Evolutionary conservation across 805 yeast species (phyloP).

Genomic region (Myxozyma geophila): DNA sequence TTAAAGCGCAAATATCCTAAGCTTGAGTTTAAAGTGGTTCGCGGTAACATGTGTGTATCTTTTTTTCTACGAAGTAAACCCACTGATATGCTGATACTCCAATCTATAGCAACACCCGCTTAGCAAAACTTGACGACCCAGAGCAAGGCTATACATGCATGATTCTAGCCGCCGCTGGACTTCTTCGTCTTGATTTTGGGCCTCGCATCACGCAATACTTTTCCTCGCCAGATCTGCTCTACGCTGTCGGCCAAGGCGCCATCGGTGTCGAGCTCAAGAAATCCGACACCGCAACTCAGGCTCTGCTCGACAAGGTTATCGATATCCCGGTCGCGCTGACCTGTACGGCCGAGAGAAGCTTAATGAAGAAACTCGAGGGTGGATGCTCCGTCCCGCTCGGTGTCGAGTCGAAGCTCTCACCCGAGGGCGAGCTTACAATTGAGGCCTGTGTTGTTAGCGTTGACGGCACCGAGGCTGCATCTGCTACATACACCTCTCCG

Average conservation of each 20-base stretch:
- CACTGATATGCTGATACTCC: background rate
- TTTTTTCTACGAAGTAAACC: background rate
- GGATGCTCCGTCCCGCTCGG: conserved; percentile 99
- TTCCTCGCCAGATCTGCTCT: conserved; percentile 79
- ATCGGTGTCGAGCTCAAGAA: conserved; percentile 86
- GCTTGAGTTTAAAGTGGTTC: conserved; percentile 76
- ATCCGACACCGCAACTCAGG: conserved; percentile 62
- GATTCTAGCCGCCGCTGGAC: conserved; percentile 91
- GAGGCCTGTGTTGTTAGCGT: conserved; percentile 70
- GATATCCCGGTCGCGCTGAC: conserved; percentile 69
- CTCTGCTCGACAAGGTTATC: conserved; percentile 66
- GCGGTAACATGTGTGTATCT: conserved; percentile 67
- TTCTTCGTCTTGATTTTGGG: conserved; percentile 72
- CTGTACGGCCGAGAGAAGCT: conserved; percentile 85
- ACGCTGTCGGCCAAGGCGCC: conserved; percentile 99
- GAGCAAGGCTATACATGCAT: conserved; percentile 62
- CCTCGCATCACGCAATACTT: conserved; percentile 74
- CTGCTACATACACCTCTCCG: conserved; percentile 52
- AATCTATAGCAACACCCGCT: conserved; percentile 62
- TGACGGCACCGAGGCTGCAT: conserved; percentile 75
- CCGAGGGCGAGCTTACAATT: conserved; percentile 20
- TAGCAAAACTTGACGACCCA: conserved; percentile 76
- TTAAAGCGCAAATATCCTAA: conserved; percentile 76
- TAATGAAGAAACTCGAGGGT: conserved; percentile 89
- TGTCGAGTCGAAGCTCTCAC: conserved; percentile 53